Base-by-base conservation (phyloP, 2,329 filamentous ascomycete genomes). In the Fusarium siculi region DNA sequence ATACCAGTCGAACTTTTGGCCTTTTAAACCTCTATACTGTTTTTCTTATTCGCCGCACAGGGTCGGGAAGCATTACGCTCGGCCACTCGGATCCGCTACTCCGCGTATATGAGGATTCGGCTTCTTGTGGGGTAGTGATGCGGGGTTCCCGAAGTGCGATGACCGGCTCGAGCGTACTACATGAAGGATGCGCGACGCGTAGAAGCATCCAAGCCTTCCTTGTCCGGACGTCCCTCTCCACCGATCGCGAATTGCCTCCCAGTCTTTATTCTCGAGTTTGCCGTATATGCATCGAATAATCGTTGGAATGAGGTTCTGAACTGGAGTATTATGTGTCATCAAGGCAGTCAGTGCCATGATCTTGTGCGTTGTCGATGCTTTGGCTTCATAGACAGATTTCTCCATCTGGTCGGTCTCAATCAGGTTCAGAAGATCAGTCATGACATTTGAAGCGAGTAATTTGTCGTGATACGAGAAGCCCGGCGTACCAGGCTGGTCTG, bases 171-270 rank as follows among this genome's bases (percentile, higher is more conserved):
- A 68, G 2, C 59, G 64, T 4, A 70, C 64, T 1, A 52, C 30
- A 2, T 70, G 54, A 4, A 70, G 37, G 16, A 70, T 64, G 4
- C 68, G 40, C 8, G 68, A 28, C 2, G 60, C 68, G n/a, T 68
- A 61, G 36, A 69, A 68, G 36, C 68, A 71, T 16, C 59, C 68
- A 1, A 71, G 39, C 21, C 68, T 65, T 32, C 65, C 65, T 46
- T 71, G 65, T 4, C 58, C 39, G 12, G 59, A 30, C 2, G 37
- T 21, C 1, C 3, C 56, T 16, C 36, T 58, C 65, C 65, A 71
- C 16, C 52, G 30, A 18, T 68, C 60, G 1, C 39, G 12, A 4
- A 68, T 49, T 28, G 57, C 50, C 7, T 6, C 14, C 68, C 65
- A 65, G 32, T 50, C 36, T 15, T 43, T 23, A 4, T 25, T 19